A percentile compares a stretch with the other conserved stretches of the same genome.
phyloP scores from a whole-genome alignment of 306 rosid genomes.

The Quercus suber region DNA sequence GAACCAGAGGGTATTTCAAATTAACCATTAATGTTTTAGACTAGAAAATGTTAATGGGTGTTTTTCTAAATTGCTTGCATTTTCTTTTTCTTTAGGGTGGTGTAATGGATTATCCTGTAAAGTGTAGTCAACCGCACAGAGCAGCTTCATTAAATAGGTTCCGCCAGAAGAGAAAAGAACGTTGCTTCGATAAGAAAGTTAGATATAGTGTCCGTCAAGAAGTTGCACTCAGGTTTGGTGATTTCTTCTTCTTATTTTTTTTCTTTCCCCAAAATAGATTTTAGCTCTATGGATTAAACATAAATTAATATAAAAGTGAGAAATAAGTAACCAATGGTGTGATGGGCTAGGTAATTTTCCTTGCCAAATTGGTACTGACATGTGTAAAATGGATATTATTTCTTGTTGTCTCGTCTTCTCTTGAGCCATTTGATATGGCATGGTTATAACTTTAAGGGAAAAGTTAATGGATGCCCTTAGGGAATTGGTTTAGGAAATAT shows the following conservation, averaged over 20 bases:
- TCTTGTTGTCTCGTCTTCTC: background rate
- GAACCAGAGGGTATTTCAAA: conserved; percentile 60
- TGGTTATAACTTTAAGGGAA: too few relatives aligned
- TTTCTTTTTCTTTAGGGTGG: conserved; percentile 42
- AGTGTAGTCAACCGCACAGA: conserved; percentile 77
- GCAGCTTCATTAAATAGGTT: conserved; percentile 80
- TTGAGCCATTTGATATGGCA: background rate
- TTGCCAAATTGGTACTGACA: background rate
- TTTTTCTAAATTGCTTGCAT: conserved; percentile 11
- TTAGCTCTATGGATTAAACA: background rate
- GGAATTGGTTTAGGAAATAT: too few relatives aligned
- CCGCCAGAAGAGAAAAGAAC: conserved; percentile 90
- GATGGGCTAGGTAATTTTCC: background rate
- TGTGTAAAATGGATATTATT: background rate
- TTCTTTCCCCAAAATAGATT: background rate
- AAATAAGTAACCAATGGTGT: background rate
- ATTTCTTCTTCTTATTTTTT: background rate
- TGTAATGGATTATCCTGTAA: conserved; percentile 47
- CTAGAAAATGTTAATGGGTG: background rate
- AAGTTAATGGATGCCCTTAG: too few relatives aligned
- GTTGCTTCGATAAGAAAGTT: conserved; percentile 92
- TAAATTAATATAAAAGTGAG: background rate
- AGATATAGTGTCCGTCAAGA: conserved; percentile 96
- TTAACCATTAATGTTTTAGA: conserved; percentile 2
- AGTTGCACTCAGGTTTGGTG: conserved; percentile 86